Evolutionary conservation across 1,284 basidiomycete genomes (phyloP), one percentile per base, ranked within the genome.

Genomic region (Neonothopanus nambi): DNA sequence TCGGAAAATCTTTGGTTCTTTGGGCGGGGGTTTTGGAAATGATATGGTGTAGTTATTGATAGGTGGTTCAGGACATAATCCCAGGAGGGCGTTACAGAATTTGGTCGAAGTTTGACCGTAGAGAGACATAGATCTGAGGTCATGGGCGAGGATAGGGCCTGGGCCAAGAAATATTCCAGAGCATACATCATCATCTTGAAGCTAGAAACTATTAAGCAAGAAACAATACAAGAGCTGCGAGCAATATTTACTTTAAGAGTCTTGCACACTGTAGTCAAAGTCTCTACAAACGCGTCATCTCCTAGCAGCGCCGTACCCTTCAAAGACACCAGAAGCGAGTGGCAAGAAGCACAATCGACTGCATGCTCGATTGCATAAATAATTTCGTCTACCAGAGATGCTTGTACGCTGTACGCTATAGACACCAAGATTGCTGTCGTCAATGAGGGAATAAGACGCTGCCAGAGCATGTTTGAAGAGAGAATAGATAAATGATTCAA

Each of bases 271-370:
- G 66, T 59, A 20, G 66, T 68, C 51, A 81, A 58, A 0, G 73
- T 70, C 12, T 63, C 55, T 4, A 73, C 68, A 52, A 81, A 76
- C 2, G 67, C 59, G 9, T 66, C 64, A 57, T 80, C 71, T 1
- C 79, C 79, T 4, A 76, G 60, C 12, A 62, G 42, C 11, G 79
- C 78, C 13, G 80, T 63, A 9, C 66, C 63, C 62, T 75, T 66
- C 13, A 81, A 61, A 2, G 75, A 70, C 20, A 71, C 61, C 15
- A 81, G 65, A 3, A 79, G 65, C 1, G 73, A 68, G 57, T 79
- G 78, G 57, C 79, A 81, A 12, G 75, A 70, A 7, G 61, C 66
- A 54, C 80, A 82, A 55, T 73, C 73, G 1, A 71, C 71, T 0
- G 74, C 74, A 21, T 69, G 66, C 52, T 70, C 63, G 13, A 80